Conservation (phyloP, 805 yeast genomes). For the Lipomyces lipofer region DNA sequence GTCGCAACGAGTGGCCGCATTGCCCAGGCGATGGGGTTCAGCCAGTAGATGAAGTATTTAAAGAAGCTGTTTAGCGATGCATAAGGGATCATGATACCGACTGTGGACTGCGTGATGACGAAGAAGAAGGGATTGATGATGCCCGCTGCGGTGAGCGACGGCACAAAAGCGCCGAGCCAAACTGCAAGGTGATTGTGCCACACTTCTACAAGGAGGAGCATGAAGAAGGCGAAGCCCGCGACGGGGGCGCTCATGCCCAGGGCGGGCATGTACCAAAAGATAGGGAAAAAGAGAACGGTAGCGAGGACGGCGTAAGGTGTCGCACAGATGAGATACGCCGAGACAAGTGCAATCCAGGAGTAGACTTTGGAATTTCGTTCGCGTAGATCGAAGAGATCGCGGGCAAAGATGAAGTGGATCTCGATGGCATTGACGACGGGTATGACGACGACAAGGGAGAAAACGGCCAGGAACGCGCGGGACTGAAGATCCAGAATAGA, state of each 20-base stretch:
- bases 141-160: constrained; percentile 50
- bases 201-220: constrained; percentile 37
- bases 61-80: constrained; percentile 63
- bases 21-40: constrained; percentile 67
- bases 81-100: constrained; percentile 71
- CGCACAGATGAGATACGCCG: constrained; percentile 3
- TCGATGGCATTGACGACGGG: constrained; percentile 9
- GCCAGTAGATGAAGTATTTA: constrained; percentile 69
- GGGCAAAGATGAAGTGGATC: constrained; percentile 54
- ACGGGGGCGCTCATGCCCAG: constrained; percentile 56
- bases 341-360: constrained; percentile 48
- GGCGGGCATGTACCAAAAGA: constrained; percentile 69
- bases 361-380: constrained; percentile 72
- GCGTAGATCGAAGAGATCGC: constrained; percentile 68
- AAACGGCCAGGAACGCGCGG: constrained; percentile 51
- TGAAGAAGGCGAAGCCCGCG: constrained; percentile 45
- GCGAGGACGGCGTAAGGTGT: constrained; percentile 39
- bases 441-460: constrained; percentile 6
- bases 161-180: constrained; percentile 45
- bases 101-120: constrained; percentile 65
- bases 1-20: constrained; percentile 54
- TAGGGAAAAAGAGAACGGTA: constrained; percentile 61
- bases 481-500: constrained; percentile 60
- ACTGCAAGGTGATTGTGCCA: constrained; percentile 42
- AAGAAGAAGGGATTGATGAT: constrained; percentile 54